phyloP scores from a whole-genome alignment of 306 rosid species.

The cucumber (Cucumis sativus) region DNA sequence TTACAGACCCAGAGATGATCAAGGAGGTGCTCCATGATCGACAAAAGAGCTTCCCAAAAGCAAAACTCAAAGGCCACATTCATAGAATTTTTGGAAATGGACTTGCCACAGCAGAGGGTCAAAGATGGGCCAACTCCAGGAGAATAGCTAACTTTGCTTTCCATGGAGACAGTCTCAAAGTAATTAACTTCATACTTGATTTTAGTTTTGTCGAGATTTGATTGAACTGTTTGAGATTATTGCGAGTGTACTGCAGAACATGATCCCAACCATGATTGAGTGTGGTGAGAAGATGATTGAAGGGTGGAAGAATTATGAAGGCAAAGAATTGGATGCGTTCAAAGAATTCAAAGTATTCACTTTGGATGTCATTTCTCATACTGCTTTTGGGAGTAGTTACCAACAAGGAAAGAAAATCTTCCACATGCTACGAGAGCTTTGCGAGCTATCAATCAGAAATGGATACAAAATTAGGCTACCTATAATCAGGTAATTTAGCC shows the following conservation, averaged over 20 bases:
- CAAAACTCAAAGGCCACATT: not conserved
- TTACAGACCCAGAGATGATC: slow-evolving; percentile 17
- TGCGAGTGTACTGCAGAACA: not conserved
- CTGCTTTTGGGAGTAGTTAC: slow-evolving; percentile 5
- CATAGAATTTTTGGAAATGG: slow-evolving; percentile 24
- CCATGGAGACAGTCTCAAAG: slow-evolving; percentile 30
- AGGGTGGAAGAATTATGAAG: not conserved
- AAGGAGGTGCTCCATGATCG: slow-evolving; percentile 16
- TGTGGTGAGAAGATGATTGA: not conserved
- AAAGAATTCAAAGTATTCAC: not conserved
- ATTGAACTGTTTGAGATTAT: not conserved
- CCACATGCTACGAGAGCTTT: not conserved
- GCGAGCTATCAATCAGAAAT: not conserved
- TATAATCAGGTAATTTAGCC: not conserved
- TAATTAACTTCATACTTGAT: not conserved
- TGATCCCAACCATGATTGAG: not conserved
- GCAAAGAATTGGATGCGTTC: not conserved
- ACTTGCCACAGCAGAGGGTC: slow-evolving; percentile 8
- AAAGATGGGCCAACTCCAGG: slow-evolving; percentile 15
- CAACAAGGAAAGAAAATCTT: not conserved
- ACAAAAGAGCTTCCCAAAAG: slow-evolving; percentile 4
- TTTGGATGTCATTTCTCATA: not conserved
- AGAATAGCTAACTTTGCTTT: slow-evolving; percentile 25
- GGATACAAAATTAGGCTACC: not conserved
- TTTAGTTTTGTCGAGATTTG: too few species aligned